Conservation (phyloP, 805 yeast species). For the Lachancea mirantina region DNA sequence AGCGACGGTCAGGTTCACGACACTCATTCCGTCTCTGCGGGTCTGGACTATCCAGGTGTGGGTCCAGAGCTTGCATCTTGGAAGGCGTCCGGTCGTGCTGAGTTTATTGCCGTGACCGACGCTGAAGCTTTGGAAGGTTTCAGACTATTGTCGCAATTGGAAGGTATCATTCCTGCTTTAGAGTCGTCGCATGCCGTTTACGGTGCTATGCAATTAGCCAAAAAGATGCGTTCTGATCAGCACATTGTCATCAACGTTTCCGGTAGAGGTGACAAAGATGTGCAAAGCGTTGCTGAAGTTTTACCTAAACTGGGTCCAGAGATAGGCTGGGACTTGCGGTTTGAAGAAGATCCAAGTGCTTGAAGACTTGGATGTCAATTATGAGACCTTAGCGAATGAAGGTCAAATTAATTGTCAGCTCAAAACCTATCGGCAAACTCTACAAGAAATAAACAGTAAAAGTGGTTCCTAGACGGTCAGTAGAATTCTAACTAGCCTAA, state of each 20-base stretch:
- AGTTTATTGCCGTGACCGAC: constrained; percentile 87
- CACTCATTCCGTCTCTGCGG: constrained; percentile 97
- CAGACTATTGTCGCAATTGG: constrained; percentile 79
- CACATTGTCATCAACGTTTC: constrained; percentile 83
- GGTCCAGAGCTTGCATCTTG: constrained; percentile 97
- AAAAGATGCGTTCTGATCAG: constrained; percentile 70
- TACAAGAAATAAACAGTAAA: too few species aligned
- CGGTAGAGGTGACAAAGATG: constrained; percentile 99
- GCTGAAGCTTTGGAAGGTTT: constrained; percentile 93
- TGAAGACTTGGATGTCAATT: not conserved
- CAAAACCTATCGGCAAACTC: too few species aligned
- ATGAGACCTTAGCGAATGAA: too few species aligned
- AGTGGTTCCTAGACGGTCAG: too few species aligned
- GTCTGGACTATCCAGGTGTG: constrained; percentile 98
- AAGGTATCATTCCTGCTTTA: constrained; percentile 97
- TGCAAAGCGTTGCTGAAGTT: constrained; percentile 92
- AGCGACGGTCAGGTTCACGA: constrained; percentile 94
- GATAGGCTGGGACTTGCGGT: constrained; percentile 95
- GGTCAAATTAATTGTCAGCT: too few species aligned
- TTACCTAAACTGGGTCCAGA: constrained; percentile 83
- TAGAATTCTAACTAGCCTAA: too few species aligned
- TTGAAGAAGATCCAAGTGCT: constrained; percentile 41
- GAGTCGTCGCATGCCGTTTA: constrained; percentile 95
- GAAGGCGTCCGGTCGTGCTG: constrained; percentile 91
- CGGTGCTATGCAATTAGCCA: constrained; percentile 86